These are phyloP conservation scores for Tuber indicum DNA, from an alignment of 495 filamentous ascomycete species.

Conservation along the genomic window DNA sequence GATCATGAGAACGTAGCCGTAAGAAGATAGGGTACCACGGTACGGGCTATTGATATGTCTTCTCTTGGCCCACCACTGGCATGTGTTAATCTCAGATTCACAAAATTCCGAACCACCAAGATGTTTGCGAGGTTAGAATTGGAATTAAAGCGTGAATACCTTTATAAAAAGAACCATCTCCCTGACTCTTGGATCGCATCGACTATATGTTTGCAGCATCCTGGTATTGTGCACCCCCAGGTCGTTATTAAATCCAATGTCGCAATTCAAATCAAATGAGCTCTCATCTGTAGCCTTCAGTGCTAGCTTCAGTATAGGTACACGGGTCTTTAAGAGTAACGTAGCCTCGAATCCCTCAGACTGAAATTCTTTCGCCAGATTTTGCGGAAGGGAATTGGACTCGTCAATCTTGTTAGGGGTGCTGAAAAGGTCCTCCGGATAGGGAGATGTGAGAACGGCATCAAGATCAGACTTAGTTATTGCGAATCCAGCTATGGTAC, in stretches of 20 bases:
- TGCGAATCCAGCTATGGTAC: conserved; percentile 41
- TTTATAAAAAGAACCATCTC: conserved; percentile 77
- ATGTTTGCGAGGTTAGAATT: neutral
- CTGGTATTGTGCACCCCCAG: conserved; percentile 72
- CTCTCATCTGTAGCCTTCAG: conserved; percentile 47
- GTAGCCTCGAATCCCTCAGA: conserved; percentile 61
- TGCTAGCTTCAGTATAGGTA: conserved; percentile 78
- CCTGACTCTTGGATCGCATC: conserved; percentile 63
- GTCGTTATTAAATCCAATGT: conserved; percentile 77
- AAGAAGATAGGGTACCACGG: conserved; percentile 71
- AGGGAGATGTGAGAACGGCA: conserved; percentile 35
- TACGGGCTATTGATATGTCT: conserved; percentile 77
- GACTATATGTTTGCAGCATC: conserved; percentile 68
- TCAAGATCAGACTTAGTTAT: conserved; percentile 41
- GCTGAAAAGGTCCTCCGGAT: conserved; percentile 1
- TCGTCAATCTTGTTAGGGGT: conserved; percentile 3
- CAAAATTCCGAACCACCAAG: neutral
- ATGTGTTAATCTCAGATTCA: conserved; percentile 2
- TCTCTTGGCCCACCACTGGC: conserved; percentile 63
- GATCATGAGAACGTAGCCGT: conserved; percentile 88
- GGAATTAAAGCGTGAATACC: conserved; percentile 30
- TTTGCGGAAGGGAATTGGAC: conserved; percentile 49
- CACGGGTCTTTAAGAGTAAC: conserved; percentile 62
- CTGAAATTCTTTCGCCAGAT: conserved; percentile 65
- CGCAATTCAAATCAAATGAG: conserved; percentile 47